phyloP scores from a whole-genome alignment of 768 basidiomycete genomes.

The Dictyophora rubrovolvata region DNA sequence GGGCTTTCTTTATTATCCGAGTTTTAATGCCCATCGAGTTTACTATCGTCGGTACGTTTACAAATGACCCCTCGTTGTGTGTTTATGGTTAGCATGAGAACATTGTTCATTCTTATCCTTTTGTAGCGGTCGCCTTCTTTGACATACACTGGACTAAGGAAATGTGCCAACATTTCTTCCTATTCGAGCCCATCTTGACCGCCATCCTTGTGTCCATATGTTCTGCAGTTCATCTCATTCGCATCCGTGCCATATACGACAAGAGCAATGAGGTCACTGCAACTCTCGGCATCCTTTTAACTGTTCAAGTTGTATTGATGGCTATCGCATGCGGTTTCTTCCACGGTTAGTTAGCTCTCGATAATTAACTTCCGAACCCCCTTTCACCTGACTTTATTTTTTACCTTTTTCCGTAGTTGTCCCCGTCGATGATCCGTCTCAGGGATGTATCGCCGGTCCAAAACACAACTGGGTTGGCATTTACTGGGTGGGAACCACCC shows the following conservation, averaged over 20 bases:
- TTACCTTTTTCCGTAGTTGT: conserved; percentile 36
- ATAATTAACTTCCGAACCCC: neutral
- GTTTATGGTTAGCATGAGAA: too few species aligned
- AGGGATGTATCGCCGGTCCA: conserved; percentile 83
- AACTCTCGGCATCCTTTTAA: conserved; percentile 49
- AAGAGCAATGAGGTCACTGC: conserved; percentile 44
- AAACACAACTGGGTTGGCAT: conserved; percentile 73
- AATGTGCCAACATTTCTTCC: conserved; percentile 64
- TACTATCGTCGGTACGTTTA: conserved; percentile 48
- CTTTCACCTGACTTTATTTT: neutral
- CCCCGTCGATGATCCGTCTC: conserved; percentile 52
- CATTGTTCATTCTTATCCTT: neutral
- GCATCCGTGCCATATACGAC: conserved; percentile 71
- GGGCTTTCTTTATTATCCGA: conserved; percentile 64
- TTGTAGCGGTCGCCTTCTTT: conserved; percentile 73
- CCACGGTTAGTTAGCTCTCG: conserved; percentile 37
- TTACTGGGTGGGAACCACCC: conserved; percentile 73
- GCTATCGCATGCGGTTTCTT: conserved; percentile 70
- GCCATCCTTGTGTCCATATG: conserved; percentile 69
- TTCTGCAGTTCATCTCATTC: conserved; percentile 65
- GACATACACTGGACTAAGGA: conserved; percentile 55
- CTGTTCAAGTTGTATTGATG: conserved; percentile 62
- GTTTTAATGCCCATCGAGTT: conserved; percentile 76
- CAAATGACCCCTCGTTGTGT: neutral
- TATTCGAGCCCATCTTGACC: conserved; percentile 81